phyloP scores from a whole-genome alignment of 345 rosid species.

The Populus alba region DNA sequence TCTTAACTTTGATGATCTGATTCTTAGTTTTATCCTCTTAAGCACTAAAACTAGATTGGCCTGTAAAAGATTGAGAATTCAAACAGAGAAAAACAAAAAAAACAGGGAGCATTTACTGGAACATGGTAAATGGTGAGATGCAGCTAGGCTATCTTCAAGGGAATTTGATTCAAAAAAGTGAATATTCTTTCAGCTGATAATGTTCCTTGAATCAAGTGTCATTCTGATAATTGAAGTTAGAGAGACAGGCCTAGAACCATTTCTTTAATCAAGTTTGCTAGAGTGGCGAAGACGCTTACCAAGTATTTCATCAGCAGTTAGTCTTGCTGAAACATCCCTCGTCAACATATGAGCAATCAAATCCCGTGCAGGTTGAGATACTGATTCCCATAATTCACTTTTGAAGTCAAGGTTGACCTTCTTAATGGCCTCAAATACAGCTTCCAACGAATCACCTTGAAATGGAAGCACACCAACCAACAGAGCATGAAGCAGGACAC shows the following conservation, averaged over 20 bases:
- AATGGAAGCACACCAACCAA: slow-evolving; percentile 18
- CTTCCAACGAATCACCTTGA: slow-evolving; percentile 15
- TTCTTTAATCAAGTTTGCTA: background rate
- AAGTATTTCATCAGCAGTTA: slow-evolving; percentile 14
- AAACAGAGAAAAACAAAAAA: background rate
- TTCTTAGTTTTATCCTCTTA: background rate
- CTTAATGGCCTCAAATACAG: slow-evolving; percentile 15
- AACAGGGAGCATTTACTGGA: background rate
- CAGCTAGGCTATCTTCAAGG: background rate
- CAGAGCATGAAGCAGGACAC: slow-evolving; percentile 15
- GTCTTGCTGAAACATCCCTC: slow-evolving; percentile 18
- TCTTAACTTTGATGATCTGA: background rate
- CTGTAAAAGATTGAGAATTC: background rate
- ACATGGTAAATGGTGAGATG: background rate
- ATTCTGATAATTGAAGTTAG: background rate
- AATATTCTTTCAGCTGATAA: background rate
- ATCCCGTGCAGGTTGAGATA: slow-evolving; percentile 15
- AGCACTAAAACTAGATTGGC: background rate
- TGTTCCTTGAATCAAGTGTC: background rate
- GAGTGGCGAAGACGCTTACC: background rate
- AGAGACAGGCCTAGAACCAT: background rate
- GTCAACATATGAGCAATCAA: background rate
- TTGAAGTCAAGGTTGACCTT: slow-evolving; percentile 10
- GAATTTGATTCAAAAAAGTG: background rate
- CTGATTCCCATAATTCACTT: slow-evolving; percentile 14